Conservation (phyloP, 1,284 basidiomycete species). For the Inonotus obliquus region DNA sequence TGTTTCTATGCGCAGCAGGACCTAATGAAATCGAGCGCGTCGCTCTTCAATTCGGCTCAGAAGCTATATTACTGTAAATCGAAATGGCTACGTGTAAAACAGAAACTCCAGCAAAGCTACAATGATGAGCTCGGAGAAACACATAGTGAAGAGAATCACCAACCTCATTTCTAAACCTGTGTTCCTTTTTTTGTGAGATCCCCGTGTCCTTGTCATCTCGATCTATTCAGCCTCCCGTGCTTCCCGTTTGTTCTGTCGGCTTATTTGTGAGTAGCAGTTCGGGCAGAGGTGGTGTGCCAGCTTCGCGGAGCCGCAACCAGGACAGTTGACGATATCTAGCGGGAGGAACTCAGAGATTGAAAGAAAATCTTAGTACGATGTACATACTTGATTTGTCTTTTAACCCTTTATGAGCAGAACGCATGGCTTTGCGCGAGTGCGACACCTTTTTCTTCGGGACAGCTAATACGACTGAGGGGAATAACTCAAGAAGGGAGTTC, state of each 20-base stretch:
- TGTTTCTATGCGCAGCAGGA: neutral
- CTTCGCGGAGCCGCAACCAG: conserved; percentile 87
- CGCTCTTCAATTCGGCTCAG: neutral
- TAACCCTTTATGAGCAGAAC: conserved; percentile 89
- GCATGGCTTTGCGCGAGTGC: conserved; percentile 94
- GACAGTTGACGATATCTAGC: conserved; percentile 86
- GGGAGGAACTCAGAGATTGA: neutral
- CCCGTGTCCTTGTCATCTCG: neutral
- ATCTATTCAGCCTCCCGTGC: conserved; percentile 22
- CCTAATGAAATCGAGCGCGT: neutral
- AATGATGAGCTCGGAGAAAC: neutral
- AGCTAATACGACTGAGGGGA: conserved; percentile 86
- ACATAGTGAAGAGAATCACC: neutral
- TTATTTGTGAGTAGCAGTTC: conserved; percentile 78
- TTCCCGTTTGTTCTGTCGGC: conserved; percentile 56
- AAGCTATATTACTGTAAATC: neutral
- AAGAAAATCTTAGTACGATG: conserved; percentile 9
- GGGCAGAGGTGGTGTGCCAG: conserved; percentile 88
- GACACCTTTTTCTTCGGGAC: conserved; percentile 95
- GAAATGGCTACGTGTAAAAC: neutral
- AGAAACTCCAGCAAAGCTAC: too few relatives aligned
- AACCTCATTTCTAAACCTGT: neutral
- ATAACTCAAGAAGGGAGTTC: conserved; percentile 69
- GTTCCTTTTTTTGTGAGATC: neutral
- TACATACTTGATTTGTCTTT: conserved; percentile 88